Conservation (phyloP, 345 rosid species). For the Gossypium raimondii region DNA sequence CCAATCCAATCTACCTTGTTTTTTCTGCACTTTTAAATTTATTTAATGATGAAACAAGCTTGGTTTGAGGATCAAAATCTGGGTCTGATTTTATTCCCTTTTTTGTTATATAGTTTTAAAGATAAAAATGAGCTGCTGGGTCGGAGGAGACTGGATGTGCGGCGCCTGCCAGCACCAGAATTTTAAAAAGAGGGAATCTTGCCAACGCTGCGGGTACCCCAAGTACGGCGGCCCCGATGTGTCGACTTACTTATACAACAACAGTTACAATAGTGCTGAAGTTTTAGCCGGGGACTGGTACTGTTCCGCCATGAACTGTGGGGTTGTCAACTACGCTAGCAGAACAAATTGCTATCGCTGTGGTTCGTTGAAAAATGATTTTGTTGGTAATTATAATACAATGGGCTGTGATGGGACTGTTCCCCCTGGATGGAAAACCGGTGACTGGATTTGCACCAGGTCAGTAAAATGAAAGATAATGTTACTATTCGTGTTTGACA, state of each 20-base stretch:
- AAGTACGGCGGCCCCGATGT: conserved; percentile 71
- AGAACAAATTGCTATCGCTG: conserved; percentile 73
- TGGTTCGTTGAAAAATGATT: conserved; percentile 44
- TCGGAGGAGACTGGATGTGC: conserved; percentile 93
- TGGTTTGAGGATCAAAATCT: background rate
- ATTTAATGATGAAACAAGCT: background rate
- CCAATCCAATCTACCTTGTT: background rate
- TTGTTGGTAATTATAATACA: conserved; percentile 11
- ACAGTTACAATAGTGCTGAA: conserved; percentile 29
- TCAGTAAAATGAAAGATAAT: conserved; percentile 15
- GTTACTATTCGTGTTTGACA: background rate
- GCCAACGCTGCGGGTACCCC: conserved; percentile 70
- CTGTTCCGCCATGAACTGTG: conserved; percentile 71
- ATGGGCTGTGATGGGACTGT: conserved; percentile 26
- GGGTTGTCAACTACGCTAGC: conserved; percentile 88
- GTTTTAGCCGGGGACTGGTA: conserved; percentile 93
- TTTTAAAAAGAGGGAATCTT: conserved; percentile 68
- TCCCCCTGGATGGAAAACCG: conserved; percentile 89
- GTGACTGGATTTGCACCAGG: conserved; percentile 92
- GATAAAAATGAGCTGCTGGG: conserved; percentile 60
- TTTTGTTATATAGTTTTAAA: background rate
- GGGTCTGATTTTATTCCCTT: background rate
- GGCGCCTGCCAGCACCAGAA: conserved; percentile 72
- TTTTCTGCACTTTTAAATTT: background rate
- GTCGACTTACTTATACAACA: conserved; percentile 43